phyloP scores from a whole-genome alignment of 768 basidiomycete species.

The Mrakia hoshinonis region DNA sequence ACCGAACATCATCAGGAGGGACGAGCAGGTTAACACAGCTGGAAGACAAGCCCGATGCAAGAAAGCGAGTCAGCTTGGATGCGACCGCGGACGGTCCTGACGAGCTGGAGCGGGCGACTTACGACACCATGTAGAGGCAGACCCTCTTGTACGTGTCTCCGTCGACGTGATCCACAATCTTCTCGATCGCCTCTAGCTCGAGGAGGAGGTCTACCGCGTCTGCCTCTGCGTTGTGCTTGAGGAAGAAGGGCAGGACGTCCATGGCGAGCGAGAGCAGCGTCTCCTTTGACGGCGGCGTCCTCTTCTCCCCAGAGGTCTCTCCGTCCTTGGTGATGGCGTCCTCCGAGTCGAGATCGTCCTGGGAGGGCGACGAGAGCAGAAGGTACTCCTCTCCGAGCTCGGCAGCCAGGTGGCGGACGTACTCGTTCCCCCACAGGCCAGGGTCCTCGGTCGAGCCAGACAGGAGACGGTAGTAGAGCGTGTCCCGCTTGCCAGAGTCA shows the following conservation, averaged over 20 bases:
- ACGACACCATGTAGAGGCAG: slow-evolving; percentile 93
- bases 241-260: slow-evolving; percentile 78
- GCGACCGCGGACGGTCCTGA: neutral
- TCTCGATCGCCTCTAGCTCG: slow-evolving; percentile 80
- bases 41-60: neutral
- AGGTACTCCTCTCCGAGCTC: slow-evolving; percentile 91
- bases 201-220: slow-evolving; percentile 94
- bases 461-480: slow-evolving; percentile 81
- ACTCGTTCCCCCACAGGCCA: slow-evolving; percentile 98
- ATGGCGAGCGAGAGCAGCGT: slow-evolving; percentile 68
- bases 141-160: slow-evolving; percentile 80
- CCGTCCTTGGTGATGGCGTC: slow-evolving; percentile 35
- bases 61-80: neutral
- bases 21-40: slow-evolving; percentile 81
- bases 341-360: slow-evolving; percentile 46
- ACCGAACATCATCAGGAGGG: slow-evolving; percentile 82
- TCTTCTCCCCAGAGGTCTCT: slow-evolving; percentile 30
- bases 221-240: slow-evolving; percentile 91
- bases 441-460: slow-evolving; percentile 63
- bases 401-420: slow-evolving; percentile 89
- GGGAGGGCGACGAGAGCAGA: slow-evolving; percentile 25
- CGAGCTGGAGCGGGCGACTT: slow-evolving; percentile 35
- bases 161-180: slow-evolving; percentile 69
- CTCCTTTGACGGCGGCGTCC: slow-evolving; percentile 40
- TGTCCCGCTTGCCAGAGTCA: slow-evolving; percentile 92